A percentile compares a stretch with the other conserved stretches of the same genome.
Conservation (phyloP, 805 yeast genomes). For the Nakazawaea anatomiae region DNA sequence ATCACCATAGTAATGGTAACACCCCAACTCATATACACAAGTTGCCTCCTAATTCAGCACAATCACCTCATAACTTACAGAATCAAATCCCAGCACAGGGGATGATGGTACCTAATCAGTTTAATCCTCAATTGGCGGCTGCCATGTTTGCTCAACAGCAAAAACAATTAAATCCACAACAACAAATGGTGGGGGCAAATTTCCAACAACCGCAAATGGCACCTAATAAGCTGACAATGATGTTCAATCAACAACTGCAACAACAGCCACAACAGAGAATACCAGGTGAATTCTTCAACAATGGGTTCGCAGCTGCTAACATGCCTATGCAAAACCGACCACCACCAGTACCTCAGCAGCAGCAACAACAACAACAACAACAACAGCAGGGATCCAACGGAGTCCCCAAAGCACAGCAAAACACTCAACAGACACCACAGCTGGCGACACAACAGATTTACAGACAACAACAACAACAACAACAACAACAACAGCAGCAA, state of each 20-base stretch:
- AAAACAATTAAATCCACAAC: slow-evolving; percentile 13
- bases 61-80: slow-evolving; percentile 3
- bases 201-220: slow-evolving; percentile 16
- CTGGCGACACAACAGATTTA: neutral
- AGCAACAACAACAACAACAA: slow-evolving; percentile 9
- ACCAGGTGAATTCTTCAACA: slow-evolving; percentile 23
- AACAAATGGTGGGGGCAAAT: slow-evolving; percentile 15
- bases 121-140: slow-evolving; percentile 23
- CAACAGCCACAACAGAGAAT: slow-evolving; percentile 9
- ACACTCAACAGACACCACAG: neutral
- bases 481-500: slow-evolving; percentile 10
- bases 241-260: slow-evolving; percentile 11
- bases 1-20: slow-evolving; percentile 13
- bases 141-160: slow-evolving; percentile 18
- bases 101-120: slow-evolving; percentile 23
- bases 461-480: slow-evolving; percentile 6
- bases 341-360: slow-evolving; percentile 21
- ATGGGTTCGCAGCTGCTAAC: slow-evolving; percentile 6
- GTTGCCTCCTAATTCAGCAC: slow-evolving; percentile 7
- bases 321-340: slow-evolving; percentile 16
- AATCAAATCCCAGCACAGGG: slow-evolving; percentile 19
- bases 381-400: slow-evolving; percentile 2
- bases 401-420: neutral
- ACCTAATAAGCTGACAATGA: slow-evolving; percentile 9
- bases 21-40: slow-evolving; percentile 15